phyloP scores from a whole-genome alignment of 2,329 filamentous ascomycete genomes.

The Neonectria punicea region DNA sequence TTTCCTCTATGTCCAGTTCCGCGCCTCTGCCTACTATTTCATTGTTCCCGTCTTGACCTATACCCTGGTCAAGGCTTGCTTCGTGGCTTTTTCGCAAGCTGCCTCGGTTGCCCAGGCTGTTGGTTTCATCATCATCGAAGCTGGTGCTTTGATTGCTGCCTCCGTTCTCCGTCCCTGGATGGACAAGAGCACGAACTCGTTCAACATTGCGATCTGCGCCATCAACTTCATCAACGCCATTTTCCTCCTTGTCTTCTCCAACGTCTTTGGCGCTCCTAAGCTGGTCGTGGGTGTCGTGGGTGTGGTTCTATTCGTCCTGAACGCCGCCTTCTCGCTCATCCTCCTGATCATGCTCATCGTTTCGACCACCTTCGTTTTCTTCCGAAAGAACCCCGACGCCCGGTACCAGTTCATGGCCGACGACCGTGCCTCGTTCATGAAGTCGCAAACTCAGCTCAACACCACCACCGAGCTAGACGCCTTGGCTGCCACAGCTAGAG shows the following conservation, averaged over 20 bases:
- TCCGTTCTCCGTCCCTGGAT: constrained; percentile 92
- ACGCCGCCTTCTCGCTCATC: constrained; percentile 84
- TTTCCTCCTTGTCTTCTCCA: constrained; percentile 88
- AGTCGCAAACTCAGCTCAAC: constrained; percentile 85
- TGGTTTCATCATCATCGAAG: constrained; percentile 85
- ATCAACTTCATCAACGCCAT: constrained; percentile 93
- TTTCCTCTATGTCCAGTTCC: constrained; percentile 96
- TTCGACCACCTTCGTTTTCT: constrained; percentile 75
- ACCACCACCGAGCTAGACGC: constrained; percentile 89
- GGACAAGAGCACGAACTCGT: constrained; percentile 98
- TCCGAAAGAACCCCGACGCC: constrained; percentile 93
- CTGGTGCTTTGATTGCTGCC: constrained; percentile 78
- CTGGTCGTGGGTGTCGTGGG: constrained; percentile 90
- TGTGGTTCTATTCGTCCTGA: constrained; percentile 88
- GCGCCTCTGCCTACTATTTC: constrained; percentile 95
- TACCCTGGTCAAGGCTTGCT: constrained; percentile 87
- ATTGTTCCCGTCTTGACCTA: constrained; percentile 84
- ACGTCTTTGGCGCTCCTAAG: constrained; percentile 84
- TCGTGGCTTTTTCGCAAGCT: constrained; percentile 83
- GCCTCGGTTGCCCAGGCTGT: constrained; percentile 80
- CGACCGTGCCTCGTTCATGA: constrained; percentile 96
- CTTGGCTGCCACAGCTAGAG: constrained; percentile 86
- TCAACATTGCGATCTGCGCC: constrained; percentile 91
- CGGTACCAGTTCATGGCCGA: constrained; percentile 97
- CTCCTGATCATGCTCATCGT: constrained; percentile 80